These are phyloP conservation scores for Candida ovalis DNA, from an alignment of 805 yeast genomes.

Conservation along the genomic window DNA sequence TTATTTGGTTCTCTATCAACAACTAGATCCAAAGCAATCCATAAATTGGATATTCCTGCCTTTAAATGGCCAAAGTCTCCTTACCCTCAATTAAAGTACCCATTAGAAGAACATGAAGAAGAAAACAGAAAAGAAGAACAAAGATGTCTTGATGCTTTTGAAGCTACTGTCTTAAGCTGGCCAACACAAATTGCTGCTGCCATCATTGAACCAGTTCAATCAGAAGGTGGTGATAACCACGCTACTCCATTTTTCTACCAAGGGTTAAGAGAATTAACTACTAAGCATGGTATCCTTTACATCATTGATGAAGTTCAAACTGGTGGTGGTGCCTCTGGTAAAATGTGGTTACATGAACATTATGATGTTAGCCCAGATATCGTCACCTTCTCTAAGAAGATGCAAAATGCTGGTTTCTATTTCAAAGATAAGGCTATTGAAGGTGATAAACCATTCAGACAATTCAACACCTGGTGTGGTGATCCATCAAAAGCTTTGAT, in stretches of 20 bases:
- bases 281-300: conserved; percentile 53
- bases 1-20: conserved; percentile 53
- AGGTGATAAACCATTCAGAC: conserved; percentile 62
- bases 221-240: conserved; percentile 77
- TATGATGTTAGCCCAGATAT: conserved; percentile 62
- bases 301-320: conserved; percentile 74
- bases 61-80: conserved; percentile 56
- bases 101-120: conserved; percentile 62
- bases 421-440: conserved; percentile 56
- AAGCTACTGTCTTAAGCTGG: conserved; percentile 35
- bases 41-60: conserved; percentile 57
- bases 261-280: conserved; percentile 55
- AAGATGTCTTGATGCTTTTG: conserved; percentile 43
- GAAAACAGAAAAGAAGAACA: conserved; percentile 48
- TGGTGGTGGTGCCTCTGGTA: conserved; percentile 71
- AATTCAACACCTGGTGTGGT: conserved; percentile 78
- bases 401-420: conserved; percentile 71
- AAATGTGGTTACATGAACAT: conserved; percentile 71
- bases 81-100: conserved; percentile 82
- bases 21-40: conserved; percentile 54
- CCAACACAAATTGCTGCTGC: conserved; percentile 48
- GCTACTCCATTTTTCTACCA: conserved; percentile 61
- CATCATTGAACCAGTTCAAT: conserved; percentile 60
- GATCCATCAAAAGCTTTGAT: conserved; percentile 67
- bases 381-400: conserved; percentile 68